Percentiles rank a stretch among this genome's conserved stretches.
phyloP scores from a whole-genome alignment of 78 protist species.

The Cyanophora paradoxa region DNA sequence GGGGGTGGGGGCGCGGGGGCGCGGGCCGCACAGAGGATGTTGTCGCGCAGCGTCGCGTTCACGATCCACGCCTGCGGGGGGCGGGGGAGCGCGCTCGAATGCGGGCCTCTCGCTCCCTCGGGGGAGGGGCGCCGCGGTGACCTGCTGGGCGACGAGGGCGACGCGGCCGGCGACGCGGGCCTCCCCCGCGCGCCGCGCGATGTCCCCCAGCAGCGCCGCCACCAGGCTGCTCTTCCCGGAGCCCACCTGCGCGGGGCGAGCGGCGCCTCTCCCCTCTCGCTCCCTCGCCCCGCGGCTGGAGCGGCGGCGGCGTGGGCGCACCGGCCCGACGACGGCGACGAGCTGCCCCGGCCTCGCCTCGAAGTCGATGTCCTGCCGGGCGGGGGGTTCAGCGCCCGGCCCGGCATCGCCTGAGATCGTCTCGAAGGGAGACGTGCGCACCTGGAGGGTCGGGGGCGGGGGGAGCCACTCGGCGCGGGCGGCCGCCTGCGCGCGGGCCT shows the following conservation, averaged over 20 bases:
- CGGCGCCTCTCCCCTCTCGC: too few relatives aligned
- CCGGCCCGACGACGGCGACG: conserved; percentile 38
- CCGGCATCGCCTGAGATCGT: not conserved
- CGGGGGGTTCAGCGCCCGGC: not conserved
- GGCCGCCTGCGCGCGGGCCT: not conserved
- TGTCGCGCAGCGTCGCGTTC: conserved; percentile 45
- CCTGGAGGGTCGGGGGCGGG: too few relatives aligned
- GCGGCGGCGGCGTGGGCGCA: not conserved
- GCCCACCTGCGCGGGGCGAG: too few relatives aligned
- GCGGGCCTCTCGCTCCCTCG: not conserved
- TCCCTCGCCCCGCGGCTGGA: not conserved
- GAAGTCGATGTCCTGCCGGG: not conserved
- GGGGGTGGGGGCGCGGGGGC: too few relatives aligned
- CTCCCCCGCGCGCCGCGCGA: not conserved
- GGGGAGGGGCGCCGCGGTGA: not conserved
- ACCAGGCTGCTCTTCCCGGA: conserved; percentile 67
- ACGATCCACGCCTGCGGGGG: conserved; percentile 50
- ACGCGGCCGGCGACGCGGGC: not conserved
- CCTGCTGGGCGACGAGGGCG: not conserved
- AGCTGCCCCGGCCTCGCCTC: conserved; percentile 1
- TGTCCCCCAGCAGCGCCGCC: conserved; percentile 58
- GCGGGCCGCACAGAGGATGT: conserved; percentile 23
- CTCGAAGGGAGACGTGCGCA: too few relatives aligned
- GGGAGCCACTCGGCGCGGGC: not conserved
- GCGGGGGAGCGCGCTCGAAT: not conserved